Conservation (phyloP, 2,329 filamentous ascomycete genomes). For the Escovopsis sp. region DNA sequence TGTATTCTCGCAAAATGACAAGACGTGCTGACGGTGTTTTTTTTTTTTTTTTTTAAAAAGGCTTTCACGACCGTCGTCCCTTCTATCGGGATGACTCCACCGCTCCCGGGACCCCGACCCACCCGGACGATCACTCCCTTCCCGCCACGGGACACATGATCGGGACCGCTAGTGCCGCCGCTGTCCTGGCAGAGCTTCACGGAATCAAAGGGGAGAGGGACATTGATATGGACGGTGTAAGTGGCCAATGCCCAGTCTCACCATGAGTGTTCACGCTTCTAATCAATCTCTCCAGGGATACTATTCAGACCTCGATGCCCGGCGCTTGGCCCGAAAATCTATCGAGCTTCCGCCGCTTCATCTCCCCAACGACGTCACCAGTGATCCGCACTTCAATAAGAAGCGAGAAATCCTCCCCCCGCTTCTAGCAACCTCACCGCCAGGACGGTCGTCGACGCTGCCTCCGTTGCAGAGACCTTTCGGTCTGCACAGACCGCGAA, state of each 20-base stretch:
- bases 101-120: constrained; percentile 53
- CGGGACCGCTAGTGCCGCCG: constrained; percentile 58
- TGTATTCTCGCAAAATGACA: background rate
- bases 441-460: constrained; percentile 74
- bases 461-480: constrained; percentile 66
- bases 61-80: constrained; percentile 30
- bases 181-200: constrained; percentile 70
- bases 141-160: constrained; percentile 30
- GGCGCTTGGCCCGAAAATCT: constrained; percentile 48
- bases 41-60: constrained; percentile 12
- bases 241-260: too few species aligned
- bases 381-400: constrained; percentile 53
- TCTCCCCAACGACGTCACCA: constrained; percentile 46
- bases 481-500: constrained; percentile 60
- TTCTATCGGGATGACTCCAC: constrained; percentile 50
- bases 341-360: constrained; percentile 63
- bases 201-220: constrained; percentile 62
- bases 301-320: constrained; percentile 55
- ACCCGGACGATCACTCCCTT: constrained; percentile 49
- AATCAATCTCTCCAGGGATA: constrained; percentile 45
- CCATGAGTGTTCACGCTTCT: constrained; percentile 1
- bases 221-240: constrained; percentile 65
- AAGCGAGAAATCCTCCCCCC: constrained; percentile 70
- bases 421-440: constrained; percentile 66
- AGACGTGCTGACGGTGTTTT: too few species aligned